phyloP scores from a whole-genome alignment of 768 basidiomycete species.

The Lactarius quietus region DNA sequence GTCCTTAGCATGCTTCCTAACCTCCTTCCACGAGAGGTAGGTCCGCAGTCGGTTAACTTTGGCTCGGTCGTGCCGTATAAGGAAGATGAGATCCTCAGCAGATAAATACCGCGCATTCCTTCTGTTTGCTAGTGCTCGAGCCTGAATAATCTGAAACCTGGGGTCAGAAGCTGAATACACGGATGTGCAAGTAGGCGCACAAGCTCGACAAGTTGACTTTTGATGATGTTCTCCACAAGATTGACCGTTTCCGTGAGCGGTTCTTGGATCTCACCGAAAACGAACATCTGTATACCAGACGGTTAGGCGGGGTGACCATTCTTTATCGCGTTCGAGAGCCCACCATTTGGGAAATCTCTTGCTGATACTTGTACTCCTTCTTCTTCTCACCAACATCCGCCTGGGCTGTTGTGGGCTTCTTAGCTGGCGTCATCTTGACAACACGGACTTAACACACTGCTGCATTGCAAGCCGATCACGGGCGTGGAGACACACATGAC shows the following conservation, averaged over 20 bases:
- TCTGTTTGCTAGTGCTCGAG: slow-evolving; percentile 75
- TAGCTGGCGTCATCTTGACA: slow-evolving; percentile 23
- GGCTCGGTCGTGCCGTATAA: slow-evolving; percentile 89
- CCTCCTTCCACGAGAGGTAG: slow-evolving; percentile 96
- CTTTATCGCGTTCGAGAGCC: slow-evolving; percentile 14
- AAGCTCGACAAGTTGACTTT: slow-evolving; percentile 86
- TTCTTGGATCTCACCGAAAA: slow-evolving; percentile 93
- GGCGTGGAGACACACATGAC: background rate
- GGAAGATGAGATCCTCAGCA: slow-evolving; percentile 94
- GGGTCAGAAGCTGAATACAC: background rate
- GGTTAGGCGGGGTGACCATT: slow-evolving; percentile 1
- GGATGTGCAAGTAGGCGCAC: slow-evolving; percentile 38
- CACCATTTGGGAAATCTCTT: slow-evolving; percentile 95
- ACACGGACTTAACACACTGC: background rate
- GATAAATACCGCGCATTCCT: slow-evolving; percentile 83
- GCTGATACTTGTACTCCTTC: slow-evolving; percentile 81
- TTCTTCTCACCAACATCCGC: slow-evolving; percentile 22
- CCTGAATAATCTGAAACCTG: slow-evolving; percentile 73
- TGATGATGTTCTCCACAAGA: slow-evolving; percentile 93
- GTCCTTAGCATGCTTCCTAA: slow-evolving; percentile 92
- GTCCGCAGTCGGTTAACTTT: slow-evolving; percentile 92
- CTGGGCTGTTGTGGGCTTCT: slow-evolving; percentile 14
- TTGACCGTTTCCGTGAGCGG: slow-evolving; percentile 84
- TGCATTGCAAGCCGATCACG: background rate
- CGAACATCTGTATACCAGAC: slow-evolving; percentile 70